Base-by-base conservation (phyloP, 805 yeast genomes). In the Candida awuae region DNA sequence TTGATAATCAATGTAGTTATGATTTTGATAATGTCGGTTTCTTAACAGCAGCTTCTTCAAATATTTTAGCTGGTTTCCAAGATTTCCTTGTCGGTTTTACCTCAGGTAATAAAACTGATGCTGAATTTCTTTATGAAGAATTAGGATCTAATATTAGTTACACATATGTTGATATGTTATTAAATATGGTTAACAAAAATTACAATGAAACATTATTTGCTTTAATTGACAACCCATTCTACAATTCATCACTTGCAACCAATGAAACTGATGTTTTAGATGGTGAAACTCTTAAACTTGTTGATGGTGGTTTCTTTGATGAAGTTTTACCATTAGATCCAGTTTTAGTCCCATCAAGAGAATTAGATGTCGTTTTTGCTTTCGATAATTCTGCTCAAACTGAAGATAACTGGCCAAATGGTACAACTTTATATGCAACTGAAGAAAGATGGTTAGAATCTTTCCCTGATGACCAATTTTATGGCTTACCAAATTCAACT, bases 1-100 rank as follows among this genome's bases (percentile, higher is more conserved):
- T 56, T 18, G 43, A 54, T 4, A 32, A 49, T n/a, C 23, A 50
- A 4, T 86, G 95, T 62, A 62, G 72, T 34, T 67, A 55, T 8
- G 84, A 85, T 1, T 81, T 68, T 46, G 95, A 86, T 56, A 84
- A 82, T 48, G 80, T 80, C 14, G 90, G 92, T 4, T 86, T 76
- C 50, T 55, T 84, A 19, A 62, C 82, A 58, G 95, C 88, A 17
- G 72, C 92, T 6, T 83, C 94, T 3, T 77, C 92, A 4, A 70
- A 86, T 4, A 59, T 84, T 33, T 80, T 85, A 64, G 48, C 55
- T 8, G 43, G 32, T 10, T 50, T 42, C 31, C 39, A 41, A 27
- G 27, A 27, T 6, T 31, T 25, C 9, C 37, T 54, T 13, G 20
- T 37, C 3, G 49, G 41, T n/a, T 38, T 50, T 25, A 26, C 41